Base-by-base conservation (phyloP, 768 basidiomycete species). In the Boletus subcaerulescens region DNA sequence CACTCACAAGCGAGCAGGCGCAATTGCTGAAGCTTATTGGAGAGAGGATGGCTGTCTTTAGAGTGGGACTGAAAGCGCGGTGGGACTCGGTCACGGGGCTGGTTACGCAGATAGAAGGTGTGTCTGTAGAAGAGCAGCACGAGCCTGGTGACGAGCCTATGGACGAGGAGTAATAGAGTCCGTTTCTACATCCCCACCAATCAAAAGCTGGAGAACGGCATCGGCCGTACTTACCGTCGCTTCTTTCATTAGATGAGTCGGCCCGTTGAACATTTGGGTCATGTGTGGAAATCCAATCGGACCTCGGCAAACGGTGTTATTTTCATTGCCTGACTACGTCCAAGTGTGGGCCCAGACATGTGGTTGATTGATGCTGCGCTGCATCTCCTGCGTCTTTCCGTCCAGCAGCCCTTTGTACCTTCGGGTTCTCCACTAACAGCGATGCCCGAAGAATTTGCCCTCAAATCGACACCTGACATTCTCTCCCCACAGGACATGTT, bases 11-110 rank as follows among this genome's bases (percentile, higher is more conserved):
- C 50, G 95, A 98, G 72, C 91, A 98, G 75, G 86, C 94, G 26
- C 91, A 98, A 72, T 74, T 98, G 44, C 75, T 99, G 58, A 98
- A 98, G 77, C 77, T 98, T 57, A 83, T 93, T 40, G 93, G 92
- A 12, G 82, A 93, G 65, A 87, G 84, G 73, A 89, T 95, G 89
- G 93, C 93, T 3, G 80, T 78, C 45, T 95, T 95, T 71, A 78
- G 82, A 57, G 84, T 93, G 22, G 79, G 77, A n/a, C 70, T 92
- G 53, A 78, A 83, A 51, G 80, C 84, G 41, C 75, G 86, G 53
- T 93, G 91, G 90, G 84, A 87, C 59, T 80, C 85, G 45, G 76
- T 73, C 54, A 84, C 77, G 32, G 89, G 84, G 20, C 77, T 84
- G 60, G 84, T 92, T 36, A 74, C 77, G 2, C 77, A 86, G 68